Evolutionary conservation across 2,329 filamentous ascomycete species (phyloP).

Genomic region (Sporothrix phasma): DNA sequence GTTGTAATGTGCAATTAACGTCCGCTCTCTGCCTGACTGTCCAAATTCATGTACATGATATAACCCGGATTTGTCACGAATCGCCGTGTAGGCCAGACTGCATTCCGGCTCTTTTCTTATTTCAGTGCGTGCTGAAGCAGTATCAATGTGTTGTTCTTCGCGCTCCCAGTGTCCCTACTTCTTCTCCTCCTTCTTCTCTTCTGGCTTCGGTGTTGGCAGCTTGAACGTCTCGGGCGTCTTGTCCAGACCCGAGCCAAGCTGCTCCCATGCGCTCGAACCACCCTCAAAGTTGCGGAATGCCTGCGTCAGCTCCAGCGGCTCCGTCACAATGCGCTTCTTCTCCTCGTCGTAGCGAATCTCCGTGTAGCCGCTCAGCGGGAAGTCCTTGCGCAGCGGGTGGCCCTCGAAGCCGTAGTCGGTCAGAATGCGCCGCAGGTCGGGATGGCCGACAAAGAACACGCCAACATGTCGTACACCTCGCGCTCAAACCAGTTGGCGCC

Average conservation of each 20-base stretch:
- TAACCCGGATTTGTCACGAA: neutral
- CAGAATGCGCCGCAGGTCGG: constrained; percentile 94
- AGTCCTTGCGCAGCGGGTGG: constrained; percentile 94
- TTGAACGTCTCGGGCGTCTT: constrained; percentile 82
- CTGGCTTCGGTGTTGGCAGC: constrained; percentile 88
- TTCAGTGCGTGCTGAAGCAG: neutral
- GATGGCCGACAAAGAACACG: constrained; percentile 92
- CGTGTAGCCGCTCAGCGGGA: constrained; percentile 94
- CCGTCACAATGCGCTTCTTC: constrained; percentile 96
- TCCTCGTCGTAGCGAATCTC: constrained; percentile 98
- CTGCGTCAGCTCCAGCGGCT: constrained; percentile 94
- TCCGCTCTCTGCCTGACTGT: neutral
- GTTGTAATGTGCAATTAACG: neutral
- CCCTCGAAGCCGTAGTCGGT: constrained; percentile 99
- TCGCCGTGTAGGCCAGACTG: neutral
- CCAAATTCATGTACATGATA: constrained; percentile 11
- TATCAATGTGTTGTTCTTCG: neutral
- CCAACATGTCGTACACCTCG: constrained; percentile 97
- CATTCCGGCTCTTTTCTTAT: neutral
- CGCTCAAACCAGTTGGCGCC: constrained; percentile 98
- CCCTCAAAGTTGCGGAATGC: constrained; percentile 98
- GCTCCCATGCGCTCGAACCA: constrained; percentile 62
- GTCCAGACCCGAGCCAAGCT: constrained; percentile 58
- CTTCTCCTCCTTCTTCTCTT: constrained; percentile 88
- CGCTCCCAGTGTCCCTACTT: constrained; percentile 36